phyloP scores from a whole-genome alignment of 2,329 filamentous ascomycete species.

The Fusarium penzigii region DNA sequence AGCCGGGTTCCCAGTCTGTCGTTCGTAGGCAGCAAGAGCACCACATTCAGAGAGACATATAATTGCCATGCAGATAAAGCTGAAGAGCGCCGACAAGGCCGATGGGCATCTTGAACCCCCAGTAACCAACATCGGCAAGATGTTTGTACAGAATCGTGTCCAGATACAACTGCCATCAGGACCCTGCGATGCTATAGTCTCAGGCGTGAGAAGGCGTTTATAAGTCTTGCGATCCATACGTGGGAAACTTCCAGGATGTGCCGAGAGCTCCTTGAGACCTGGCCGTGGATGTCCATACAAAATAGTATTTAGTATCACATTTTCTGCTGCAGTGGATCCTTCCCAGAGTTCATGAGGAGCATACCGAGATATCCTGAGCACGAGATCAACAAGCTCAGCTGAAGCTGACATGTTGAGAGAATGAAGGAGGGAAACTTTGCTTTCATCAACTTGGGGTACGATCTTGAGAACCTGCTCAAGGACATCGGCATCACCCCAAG shows the following conservation, averaged over 20 bases:
- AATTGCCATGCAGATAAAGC: slow-evolving; percentile 16
- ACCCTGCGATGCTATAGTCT: slow-evolving; percentile 24
- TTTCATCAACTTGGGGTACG: slow-evolving; percentile 9
- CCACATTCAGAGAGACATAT: slow-evolving; percentile 13
- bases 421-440: slow-evolving; percentile 22
- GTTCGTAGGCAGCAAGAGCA: slow-evolving; percentile 17
- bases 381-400: slow-evolving; percentile 19
- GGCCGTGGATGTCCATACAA: background rate
- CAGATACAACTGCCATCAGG: slow-evolving; percentile 21
- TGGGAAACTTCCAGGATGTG: slow-evolving; percentile 27
- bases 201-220: slow-evolving; percentile 24
- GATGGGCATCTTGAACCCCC: slow-evolving; percentile 5
- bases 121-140: slow-evolving; percentile 14
- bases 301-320: slow-evolving; percentile 30
- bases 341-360: slow-evolving; percentile 13
- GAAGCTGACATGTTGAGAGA: slow-evolving; percentile 29
- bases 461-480: slow-evolving; percentile 17
- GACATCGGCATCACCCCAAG: slow-evolving; percentile 31
- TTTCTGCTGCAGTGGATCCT: slow-evolving; percentile 31
- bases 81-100: slow-evolving; percentile 14
- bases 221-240: slow-evolving; percentile 14
- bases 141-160: slow-evolving; percentile 26
- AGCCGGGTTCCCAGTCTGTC: slow-evolving; percentile 15
- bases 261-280: slow-evolving; percentile 3
- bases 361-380: slow-evolving; percentile 24